Conservation (phyloP, 306 rosid genomes). For the Cucurbita pepo region DNA sequence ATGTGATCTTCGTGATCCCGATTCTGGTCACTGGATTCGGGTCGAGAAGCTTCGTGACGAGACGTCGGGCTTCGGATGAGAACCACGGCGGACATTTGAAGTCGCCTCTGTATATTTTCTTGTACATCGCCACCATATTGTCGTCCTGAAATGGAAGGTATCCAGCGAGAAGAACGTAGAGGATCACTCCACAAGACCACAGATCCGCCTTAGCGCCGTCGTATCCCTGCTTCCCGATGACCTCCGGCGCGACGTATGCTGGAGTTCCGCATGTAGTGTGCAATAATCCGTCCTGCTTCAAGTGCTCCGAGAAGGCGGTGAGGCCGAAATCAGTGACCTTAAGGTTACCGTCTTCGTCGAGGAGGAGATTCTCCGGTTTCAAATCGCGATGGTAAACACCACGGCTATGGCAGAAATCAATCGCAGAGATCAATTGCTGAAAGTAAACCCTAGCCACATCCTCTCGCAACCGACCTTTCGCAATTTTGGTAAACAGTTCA, state of each 20-base stretch:
- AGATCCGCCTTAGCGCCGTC: conserved; percentile 12
- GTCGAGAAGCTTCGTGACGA: conserved; percentile 58
- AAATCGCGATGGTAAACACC: conserved; percentile 92
- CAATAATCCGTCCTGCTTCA: conserved; percentile 8
- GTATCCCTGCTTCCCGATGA: conserved; percentile 10
- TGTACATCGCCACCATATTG: conserved; percentile 59
- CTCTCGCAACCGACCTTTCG: conserved; percentile 51
- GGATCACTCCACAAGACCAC: conserved; percentile 13
- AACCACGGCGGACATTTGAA: conserved; percentile 94
- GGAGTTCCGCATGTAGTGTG: conserved; percentile 12
- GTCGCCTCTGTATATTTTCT: conserved; percentile 71
- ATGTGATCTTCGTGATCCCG: conserved; percentile 41
- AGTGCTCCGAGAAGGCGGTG: conserved; percentile 6
- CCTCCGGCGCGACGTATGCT: conserved; percentile 14
- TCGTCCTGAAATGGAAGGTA: conserved; percentile 82
- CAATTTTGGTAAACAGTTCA: conserved; percentile 68
- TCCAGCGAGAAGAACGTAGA: conserved; percentile 35
- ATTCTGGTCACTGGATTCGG: conserved; percentile 59
- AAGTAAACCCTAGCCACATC: conserved; percentile 64
- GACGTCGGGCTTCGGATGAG: conserved; percentile 46
- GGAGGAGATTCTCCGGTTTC: conserved; percentile 69
- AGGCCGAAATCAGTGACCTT: conserved; percentile 13
- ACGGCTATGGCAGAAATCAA: conserved; percentile 93
- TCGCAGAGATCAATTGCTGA: conserved; percentile 78
- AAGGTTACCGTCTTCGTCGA: conserved; percentile 9